These are phyloP conservation scores for Sporothrix variecibatus DNA, from an alignment of 2,329 filamentous ascomycete genomes.

Conservation along the genomic window DNA sequence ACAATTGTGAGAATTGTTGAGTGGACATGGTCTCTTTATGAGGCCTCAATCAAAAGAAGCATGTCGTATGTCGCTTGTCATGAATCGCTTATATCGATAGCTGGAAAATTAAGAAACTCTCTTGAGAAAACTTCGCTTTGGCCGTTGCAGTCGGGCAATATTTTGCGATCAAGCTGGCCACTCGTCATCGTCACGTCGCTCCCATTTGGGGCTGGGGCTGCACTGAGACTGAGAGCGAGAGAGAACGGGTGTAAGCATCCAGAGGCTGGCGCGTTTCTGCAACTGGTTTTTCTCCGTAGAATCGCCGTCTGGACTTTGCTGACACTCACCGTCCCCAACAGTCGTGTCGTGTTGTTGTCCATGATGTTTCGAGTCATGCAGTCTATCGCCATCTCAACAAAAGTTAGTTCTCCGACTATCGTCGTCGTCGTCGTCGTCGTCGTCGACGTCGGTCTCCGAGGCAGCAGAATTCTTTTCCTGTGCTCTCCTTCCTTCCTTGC, in stretches of 20 bases:
- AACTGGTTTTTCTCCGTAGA: too few species aligned
- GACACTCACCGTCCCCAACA: not conserved
- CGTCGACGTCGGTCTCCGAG: not conserved
- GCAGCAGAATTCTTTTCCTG: not conserved
- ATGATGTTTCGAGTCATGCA: not conserved
- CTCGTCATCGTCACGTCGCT: not conserved
- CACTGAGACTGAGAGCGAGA: too few species aligned
- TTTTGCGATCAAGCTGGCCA: not conserved
- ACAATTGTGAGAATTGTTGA: not conserved
- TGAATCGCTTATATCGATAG: not conserved
- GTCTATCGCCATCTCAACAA: not conserved
- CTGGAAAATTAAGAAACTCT: not conserved
- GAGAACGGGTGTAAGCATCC: too few species aligned
- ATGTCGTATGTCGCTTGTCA: not conserved
- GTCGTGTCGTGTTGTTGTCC: not conserved
- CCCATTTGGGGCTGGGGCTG: not conserved
- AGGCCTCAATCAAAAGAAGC: not conserved
- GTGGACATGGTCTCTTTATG: not conserved
- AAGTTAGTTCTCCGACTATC: not conserved
- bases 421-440: too few species aligned
- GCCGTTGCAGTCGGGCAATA: too few species aligned
- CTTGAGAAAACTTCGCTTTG: too few species aligned
- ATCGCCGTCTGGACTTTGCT: not conserved
- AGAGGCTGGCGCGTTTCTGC: too few species aligned
- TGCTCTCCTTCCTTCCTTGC: not conserved